Evolutionary conservation across 495 filamentous ascomycete genomes (phyloP).

Genomic region (Xylaria palmicola): DNA sequence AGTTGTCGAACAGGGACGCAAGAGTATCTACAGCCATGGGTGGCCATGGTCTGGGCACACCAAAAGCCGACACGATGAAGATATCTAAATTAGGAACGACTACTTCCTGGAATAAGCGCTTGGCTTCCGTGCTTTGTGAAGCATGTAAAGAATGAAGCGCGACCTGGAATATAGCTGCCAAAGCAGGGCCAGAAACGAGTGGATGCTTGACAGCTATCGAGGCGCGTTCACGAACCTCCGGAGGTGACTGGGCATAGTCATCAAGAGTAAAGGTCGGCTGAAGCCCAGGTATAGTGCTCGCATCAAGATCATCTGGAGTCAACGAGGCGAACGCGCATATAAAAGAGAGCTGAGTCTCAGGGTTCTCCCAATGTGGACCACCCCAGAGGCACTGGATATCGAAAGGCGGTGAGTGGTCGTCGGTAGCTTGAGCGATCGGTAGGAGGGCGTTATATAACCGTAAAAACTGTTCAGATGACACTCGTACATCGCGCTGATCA

Average conservation of each 20-base stretch:
- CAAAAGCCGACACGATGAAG: slow-evolving; percentile 76
- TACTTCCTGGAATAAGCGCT: slow-evolving; percentile 63
- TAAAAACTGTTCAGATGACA: slow-evolving; percentile 77
- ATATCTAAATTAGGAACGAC: slow-evolving; percentile 69
- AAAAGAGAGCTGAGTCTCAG: slow-evolving; percentile 86
- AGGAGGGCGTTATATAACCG: slow-evolving; percentile 74
- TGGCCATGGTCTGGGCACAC: slow-evolving; percentile 57
- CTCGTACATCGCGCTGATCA: slow-evolving; percentile 73
- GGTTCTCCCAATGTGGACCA: slow-evolving; percentile 75
- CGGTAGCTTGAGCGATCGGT: slow-evolving; percentile 53
- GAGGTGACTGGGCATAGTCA: slow-evolving; percentile 71
- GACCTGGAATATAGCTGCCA: slow-evolving; percentile 77
- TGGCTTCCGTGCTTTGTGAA: slow-evolving; percentile 64
- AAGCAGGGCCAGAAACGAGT: slow-evolving; percentile 81
- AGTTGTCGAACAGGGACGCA: slow-evolving; percentile 51
- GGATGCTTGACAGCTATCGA: slow-evolving; percentile 78
- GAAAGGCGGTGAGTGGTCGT: slow-evolving; percentile 48
- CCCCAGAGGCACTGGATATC: slow-evolving; percentile 89
- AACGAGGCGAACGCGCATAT: slow-evolving; percentile 75
- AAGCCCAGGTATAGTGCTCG: slow-evolving; percentile 75
- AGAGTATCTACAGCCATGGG: slow-evolving; percentile 55
- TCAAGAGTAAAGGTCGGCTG: slow-evolving; percentile 73
- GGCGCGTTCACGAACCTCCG: slow-evolving; percentile 67
- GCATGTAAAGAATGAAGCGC: slow-evolving; percentile 64
- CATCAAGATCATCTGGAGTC: slow-evolving; percentile 71